Evolutionary conservation across 2,329 filamentous ascomycete genomes (phyloP), one percentile per base, ranked within the genome.

Genomic region (Scedosporium dehoogii): DNA sequence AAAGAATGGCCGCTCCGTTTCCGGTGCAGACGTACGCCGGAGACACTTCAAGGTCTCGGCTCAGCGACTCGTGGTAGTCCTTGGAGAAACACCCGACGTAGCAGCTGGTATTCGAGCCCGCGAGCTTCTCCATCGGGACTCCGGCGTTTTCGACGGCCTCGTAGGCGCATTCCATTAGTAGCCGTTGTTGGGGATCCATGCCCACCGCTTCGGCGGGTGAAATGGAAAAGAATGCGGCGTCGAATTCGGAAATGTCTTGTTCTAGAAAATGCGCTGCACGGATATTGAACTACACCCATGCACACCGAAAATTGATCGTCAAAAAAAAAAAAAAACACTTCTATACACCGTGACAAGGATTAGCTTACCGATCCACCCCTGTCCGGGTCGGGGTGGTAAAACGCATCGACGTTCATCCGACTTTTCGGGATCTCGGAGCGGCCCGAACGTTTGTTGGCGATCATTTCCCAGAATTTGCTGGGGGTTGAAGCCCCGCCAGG

Each of bases 321-420:
- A 33, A 33, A 33, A 33, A 33, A 6, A 33, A 7, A 9, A 6
- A 9, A 6, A 3, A 1, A 6, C 7, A 9, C 29, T 33, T 33
- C 29, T 9, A 33, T 33, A n/a, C n/a, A n/a, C n/a, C 29, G 29
- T 33, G 29, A 33, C 29, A 33, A 33, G 29, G 29, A 9, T 33
- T 33, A 33, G 38, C 57, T 29, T 60, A 63, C 56, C 21, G 61
- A 51, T 53, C 61, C 61, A 38, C 48, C 51, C 16, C 46, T 27
- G 18, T 38, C 27, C 27, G 56, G 23, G 23, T 63, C 42, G 1
- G 75, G 70, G 60, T 77, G 73, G 62, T 76, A 70, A 64, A 75
- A 71, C 59, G 64, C 73, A 65, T 68, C 71, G 67, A 71, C 73
- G 65, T 78, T 78, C 71, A 82, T 83, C 33, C 81, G 72, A 61